Base-by-base conservation (phyloP, 2,329 filamentous ascomycete genomes). In the Sclerotinia nivalis region DNA sequence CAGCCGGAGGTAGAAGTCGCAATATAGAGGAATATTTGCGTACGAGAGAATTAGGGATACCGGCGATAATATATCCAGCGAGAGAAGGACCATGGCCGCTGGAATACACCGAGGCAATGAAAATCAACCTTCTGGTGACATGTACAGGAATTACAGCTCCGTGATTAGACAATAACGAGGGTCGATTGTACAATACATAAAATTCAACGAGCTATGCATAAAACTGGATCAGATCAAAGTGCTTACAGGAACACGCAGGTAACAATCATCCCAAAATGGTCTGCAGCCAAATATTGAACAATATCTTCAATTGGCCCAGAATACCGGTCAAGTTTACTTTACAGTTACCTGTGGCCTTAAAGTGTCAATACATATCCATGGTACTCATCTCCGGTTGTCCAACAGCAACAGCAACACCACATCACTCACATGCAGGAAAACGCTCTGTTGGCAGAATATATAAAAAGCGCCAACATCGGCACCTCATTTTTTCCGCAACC, bases 141-240 rank as follows among this genome's bases (percentile, higher is more conserved):
- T 28, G n/a, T 28, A 52, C 47, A 65, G 47, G 15, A 28, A 40
- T 40, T 28, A 28, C 22, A 20, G 61, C 31, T 52, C n/a, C 47
- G 34, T 65, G n/a, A 9, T 52, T 52, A 37, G 31, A 10, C 9
- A 37, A 52, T 37, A 43, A 28, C 61, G 47, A 25, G 61, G n/a
- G 25, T 18, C 47, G 49, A 65, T 52, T 65, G 31, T 65, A 65
- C 47, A 40, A 28, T 65, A 52, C 61, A 65, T n/a, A 65, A 62
- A 65, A 65, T 43, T 52, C 31, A 65, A 52, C 47, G 47, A 52
- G n/a, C 47, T 28, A 40, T 65, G 61, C 61, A 52, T 40, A 52
- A 37, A 28, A 40, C 20, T 31, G 28, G 45, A 55, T n/a, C 45
- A 65, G 50, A 68, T 49, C 47, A 70, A 52, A 43, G 34, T 43